Base-by-base conservation (phyloP, 2,329 filamentous ascomycete genomes). In the Monilinia aucupariae region DNA sequence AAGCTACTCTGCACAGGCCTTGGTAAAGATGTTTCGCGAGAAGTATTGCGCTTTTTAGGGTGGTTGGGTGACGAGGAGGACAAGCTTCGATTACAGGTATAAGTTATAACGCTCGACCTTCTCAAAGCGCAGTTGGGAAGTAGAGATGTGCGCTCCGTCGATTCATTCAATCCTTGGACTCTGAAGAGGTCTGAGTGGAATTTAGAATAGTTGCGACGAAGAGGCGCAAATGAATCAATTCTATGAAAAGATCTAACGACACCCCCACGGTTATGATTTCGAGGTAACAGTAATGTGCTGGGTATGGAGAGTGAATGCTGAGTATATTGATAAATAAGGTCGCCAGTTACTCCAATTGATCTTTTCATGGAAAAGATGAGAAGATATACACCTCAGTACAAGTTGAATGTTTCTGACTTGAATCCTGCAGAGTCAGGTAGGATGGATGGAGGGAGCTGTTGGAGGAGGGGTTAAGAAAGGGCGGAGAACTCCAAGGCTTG, bases 1-100 rank as follows among this genome's bases (percentile, higher is more conserved):
- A 53, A n/a, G 25, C 61, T 63, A 30, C 61, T 63, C 25, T 60
- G 61, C 25, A 49, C 49, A 30, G 47, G 45, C 17, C 30, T n/a
- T 39, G n/a, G 27, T 25, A 55, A 45, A 30, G 49, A 25, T 55
- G 49, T 39, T 61, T 48, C 59, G 48, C 50, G 41, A 39, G 59
- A 55, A 61, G 49, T n/a, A 25, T 55, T 54, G 59, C 32, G 30
- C 41, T 45, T 39, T n/a, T 54, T 53, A 32, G 32, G 43, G 27
- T 13, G 39, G 5, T 30, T 27, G n/a, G 32, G 30, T 55, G 39
- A 45, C 48, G 34, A 61, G 34, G 39, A 61, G 50, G 49, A 48
- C 7, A 45, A 6, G 49, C 30, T 55, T 30, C 50, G 49, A 55
- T 27, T 34, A 47, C 15, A 48, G 49, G 30, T 34, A 22, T 15